Evolutionary conservation across 2,329 filamentous ascomycete species (phyloP).

Genomic region (Beauveria sp.): DNA sequence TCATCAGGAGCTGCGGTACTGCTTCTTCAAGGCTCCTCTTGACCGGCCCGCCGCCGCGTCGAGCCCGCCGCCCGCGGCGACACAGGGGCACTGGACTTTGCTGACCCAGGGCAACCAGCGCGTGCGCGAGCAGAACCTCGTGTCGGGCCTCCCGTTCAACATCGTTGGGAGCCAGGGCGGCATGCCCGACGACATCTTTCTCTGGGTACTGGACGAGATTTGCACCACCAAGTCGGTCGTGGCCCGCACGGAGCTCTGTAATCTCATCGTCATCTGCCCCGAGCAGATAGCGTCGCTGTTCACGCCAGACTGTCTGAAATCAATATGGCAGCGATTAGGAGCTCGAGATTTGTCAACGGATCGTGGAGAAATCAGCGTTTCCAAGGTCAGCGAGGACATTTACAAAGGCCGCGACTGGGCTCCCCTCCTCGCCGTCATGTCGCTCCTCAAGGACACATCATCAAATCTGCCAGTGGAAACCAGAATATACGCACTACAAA

Average conservation of each 20-base stretch:
- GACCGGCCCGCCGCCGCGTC: slow-evolving; percentile 18
- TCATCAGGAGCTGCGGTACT: slow-evolving; percentile 31
- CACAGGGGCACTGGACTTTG: slow-evolving; percentile 38
- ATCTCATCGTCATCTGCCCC: slow-evolving; percentile 39
- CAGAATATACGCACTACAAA: slow-evolving; percentile 32
- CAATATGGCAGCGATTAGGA: slow-evolving; percentile 52
- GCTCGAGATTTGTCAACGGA: slow-evolving; percentile 40
- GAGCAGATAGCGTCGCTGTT: slow-evolving; percentile 38
- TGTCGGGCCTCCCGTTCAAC: slow-evolving; percentile 54
- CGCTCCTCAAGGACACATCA: slow-evolving; percentile 32
- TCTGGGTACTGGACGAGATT: slow-evolving; percentile 58
- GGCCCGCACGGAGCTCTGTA: slow-evolving; percentile 53
- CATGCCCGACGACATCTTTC: slow-evolving; percentile 56
- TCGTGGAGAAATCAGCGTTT: slow-evolving; percentile 16
- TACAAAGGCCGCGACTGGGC: slow-evolving; percentile 38
- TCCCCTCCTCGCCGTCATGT: slow-evolving; percentile 34
- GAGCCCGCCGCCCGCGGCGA: slow-evolving; percentile 23
- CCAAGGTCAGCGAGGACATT: slow-evolving; percentile 19
- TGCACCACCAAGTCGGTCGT: slow-evolving; percentile 46
- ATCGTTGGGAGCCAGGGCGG: slow-evolving; percentile 26
- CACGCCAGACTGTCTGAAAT: slow-evolving; percentile 36
- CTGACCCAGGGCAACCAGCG: slow-evolving; percentile 35
- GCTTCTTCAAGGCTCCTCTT: slow-evolving; percentile 38
- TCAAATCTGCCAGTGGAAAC: slow-evolving; percentile 26
- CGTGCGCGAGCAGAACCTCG: slow-evolving; percentile 49